Conservation (phyloP, 768 basidiomycete genomes). For the Erythrobasidium yunnanense region DNA sequence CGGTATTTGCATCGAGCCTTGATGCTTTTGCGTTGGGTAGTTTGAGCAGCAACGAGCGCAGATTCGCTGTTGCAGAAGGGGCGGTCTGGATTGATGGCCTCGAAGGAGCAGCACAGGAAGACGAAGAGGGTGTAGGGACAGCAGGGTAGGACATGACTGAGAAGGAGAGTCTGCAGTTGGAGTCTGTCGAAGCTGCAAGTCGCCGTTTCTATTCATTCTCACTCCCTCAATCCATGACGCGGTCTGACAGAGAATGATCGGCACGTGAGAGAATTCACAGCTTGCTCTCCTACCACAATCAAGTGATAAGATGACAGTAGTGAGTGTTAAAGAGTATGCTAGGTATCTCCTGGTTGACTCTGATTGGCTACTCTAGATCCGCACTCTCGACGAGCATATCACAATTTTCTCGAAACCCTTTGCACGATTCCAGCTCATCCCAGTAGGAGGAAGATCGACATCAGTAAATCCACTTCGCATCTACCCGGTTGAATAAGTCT, state of each 20-base stretch:
- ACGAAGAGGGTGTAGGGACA: background rate
- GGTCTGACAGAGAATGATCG: too few relatives aligned
- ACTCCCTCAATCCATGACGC: too few relatives aligned
- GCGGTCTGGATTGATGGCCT: background rate
- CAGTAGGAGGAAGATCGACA: conserved; percentile 19
- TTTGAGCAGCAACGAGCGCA: conserved; percentile 1
- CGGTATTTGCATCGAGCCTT: background rate
- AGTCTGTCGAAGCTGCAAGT: too few relatives aligned
- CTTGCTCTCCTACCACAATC: too few relatives aligned
- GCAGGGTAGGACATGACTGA: too few relatives aligned
- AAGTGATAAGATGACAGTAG: background rate
- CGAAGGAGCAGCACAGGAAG: background rate
- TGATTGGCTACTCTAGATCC: too few relatives aligned
- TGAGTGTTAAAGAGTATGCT: background rate
- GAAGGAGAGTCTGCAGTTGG: too few relatives aligned
- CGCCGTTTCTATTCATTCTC: too few relatives aligned
- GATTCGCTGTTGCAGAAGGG: background rate
- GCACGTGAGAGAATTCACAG: too few relatives aligned
- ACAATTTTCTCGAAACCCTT: conserved; percentile 42
- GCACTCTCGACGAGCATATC: conserved; percentile 28
- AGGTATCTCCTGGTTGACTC: background rate
- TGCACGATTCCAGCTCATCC: conserved; percentile 13
- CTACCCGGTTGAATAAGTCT: background rate
- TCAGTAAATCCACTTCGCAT: conserved; percentile 6
- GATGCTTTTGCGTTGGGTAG: conserved; percentile 22